Conservation (phyloP, 306 rosid genomes). For the Geum urbanum region DNA sequence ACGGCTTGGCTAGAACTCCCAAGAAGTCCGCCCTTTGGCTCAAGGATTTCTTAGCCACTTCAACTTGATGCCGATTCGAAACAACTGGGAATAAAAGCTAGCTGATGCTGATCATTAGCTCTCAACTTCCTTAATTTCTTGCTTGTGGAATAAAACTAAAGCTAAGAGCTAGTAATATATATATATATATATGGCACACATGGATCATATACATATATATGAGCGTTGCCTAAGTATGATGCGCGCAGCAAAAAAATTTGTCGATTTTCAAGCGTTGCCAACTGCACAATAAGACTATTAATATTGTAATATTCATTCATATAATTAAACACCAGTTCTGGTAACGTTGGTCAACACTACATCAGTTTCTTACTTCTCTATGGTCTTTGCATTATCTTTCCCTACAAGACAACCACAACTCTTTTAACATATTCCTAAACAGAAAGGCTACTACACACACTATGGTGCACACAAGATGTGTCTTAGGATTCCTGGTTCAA, state of each 20-base stretch:
- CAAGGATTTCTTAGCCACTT: constrained; percentile 3
- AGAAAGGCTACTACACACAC: background rate
- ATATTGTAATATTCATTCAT: background rate
- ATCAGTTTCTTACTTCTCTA: background rate
- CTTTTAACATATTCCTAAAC: background rate
- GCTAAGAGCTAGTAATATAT: background rate
- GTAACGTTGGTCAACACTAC: background rate
- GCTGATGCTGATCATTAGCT: background rate
- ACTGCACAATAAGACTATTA: background rate
- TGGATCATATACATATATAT: background rate
- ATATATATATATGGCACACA: background rate
- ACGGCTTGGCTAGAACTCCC: background rate
- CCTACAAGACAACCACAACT: background rate
- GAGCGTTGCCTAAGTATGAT: background rate
- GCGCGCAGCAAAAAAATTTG: background rate
- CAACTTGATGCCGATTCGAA: background rate
- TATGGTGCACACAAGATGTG: background rate
- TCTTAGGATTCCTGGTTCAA: constrained; percentile 1
- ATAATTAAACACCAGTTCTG: background rate
- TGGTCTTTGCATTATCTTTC: background rate
- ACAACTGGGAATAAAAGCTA: background rate
- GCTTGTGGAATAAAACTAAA: background rate
- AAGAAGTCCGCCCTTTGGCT: constrained; percentile 12
- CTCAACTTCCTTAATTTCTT: background rate
- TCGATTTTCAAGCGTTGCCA: background rate